Conservation (phyloP, 352 stramenopile species). For the Pythium periplocum region DNA sequence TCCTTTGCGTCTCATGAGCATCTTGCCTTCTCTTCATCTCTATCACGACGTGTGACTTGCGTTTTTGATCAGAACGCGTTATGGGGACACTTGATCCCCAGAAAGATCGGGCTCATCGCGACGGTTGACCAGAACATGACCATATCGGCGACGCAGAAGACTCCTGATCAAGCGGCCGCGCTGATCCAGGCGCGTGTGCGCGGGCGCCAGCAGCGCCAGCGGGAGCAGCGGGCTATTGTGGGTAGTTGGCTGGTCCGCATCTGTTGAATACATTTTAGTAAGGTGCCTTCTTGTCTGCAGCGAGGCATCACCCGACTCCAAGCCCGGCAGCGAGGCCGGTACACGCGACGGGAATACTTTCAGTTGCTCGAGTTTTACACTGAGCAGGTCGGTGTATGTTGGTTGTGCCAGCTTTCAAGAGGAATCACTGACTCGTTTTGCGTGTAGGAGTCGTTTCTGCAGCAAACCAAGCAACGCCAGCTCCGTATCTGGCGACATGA, state of each 20-base stretch:
- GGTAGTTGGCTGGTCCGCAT: conserved; percentile 12
- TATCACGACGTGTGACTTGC: not conserved
- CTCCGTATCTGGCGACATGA: conserved; percentile 55
- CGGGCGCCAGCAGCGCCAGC: conserved; percentile 25
- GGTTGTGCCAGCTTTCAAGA: not conserved
- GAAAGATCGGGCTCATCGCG: too few species aligned
- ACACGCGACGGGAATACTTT: conserved; percentile 44
- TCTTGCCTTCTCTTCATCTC: too few species aligned
- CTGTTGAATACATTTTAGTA: not conserved
- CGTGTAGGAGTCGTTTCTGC: conserved; percentile 32
- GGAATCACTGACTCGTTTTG: not conserved
- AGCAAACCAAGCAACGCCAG: conserved; percentile 36
- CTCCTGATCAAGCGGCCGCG: conserved; percentile 33
- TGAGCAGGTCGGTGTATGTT: conserved; percentile 29
- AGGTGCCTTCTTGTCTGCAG: conserved; percentile 18
- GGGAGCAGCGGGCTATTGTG: conserved; percentile 28
- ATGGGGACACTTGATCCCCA: too few species aligned
- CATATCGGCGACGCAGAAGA: conserved; percentile 18
- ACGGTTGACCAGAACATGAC: too few species aligned
- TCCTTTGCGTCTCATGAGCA: too few species aligned
- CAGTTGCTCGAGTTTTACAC: conserved; percentile 42
- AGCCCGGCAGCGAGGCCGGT: conserved; percentile 50
- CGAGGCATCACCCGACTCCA: conserved; percentile 47
- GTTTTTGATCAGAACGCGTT: too few species aligned
- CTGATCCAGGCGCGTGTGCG: conserved; percentile 54